Percentiles rank a stretch among this genome's conserved stretches.
Evolutionary conservation across 2,329 filamentous ascomycete genomes (phyloP).

Genomic region (Epichloe baconii): DNA sequence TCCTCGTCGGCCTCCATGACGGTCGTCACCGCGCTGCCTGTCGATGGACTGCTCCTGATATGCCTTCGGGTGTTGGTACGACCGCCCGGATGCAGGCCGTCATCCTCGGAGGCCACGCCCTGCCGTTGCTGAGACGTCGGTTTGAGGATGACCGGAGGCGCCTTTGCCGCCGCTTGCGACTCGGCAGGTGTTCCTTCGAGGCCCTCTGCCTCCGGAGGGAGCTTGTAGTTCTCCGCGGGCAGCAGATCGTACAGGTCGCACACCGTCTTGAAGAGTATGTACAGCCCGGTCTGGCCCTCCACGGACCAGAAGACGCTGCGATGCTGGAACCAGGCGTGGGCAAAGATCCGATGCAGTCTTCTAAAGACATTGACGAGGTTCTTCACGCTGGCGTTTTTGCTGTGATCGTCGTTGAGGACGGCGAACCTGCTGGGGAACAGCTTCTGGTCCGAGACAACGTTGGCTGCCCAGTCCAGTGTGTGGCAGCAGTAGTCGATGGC

Average conservation of each 20-base stretch:
- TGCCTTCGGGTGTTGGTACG: slow-evolving; percentile 69
- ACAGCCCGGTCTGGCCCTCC: slow-evolving; percentile 80
- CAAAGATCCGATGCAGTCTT: slow-evolving; percentile 89
- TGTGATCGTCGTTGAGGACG: slow-evolving; percentile 40
- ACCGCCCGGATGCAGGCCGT: slow-evolving; percentile 39
- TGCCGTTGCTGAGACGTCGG: slow-evolving; percentile 18
- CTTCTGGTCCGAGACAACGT: slow-evolving; percentile 86
- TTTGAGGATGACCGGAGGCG: slow-evolving; percentile 24
- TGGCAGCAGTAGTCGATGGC: slow-evolving; percentile 99
- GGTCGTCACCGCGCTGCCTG: slow-evolving; percentile 65
- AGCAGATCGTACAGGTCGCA: slow-evolving; percentile 86
- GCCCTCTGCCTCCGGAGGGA: slow-evolving; percentile 86
- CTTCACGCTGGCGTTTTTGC: slow-evolving; percentile 54
- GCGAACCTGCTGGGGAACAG: slow-evolving; percentile 81
- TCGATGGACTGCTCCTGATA: slow-evolving; percentile 65
- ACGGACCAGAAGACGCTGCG: slow-evolving; percentile 90
- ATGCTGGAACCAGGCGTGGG: slow-evolving; percentile 98
- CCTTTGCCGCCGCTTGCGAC: slow-evolving; percentile 28
- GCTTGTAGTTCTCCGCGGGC: slow-evolving; percentile 88
- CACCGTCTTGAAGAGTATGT: slow-evolving; percentile 93
- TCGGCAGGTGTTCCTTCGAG: slow-evolving; percentile 39
- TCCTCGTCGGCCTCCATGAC: slow-evolving; percentile 78
- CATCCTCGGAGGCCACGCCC: slow-evolving; percentile 26
- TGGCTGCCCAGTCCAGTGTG: slow-evolving; percentile 94
- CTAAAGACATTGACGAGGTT: slow-evolving; percentile 93